Percentiles rank a stretch among this genome's conserved stretches.
These are phyloP conservation scores for Tagetes erecta DNA, from an alignment of 129 eudicot species.

Conservation along the genomic window DNA sequence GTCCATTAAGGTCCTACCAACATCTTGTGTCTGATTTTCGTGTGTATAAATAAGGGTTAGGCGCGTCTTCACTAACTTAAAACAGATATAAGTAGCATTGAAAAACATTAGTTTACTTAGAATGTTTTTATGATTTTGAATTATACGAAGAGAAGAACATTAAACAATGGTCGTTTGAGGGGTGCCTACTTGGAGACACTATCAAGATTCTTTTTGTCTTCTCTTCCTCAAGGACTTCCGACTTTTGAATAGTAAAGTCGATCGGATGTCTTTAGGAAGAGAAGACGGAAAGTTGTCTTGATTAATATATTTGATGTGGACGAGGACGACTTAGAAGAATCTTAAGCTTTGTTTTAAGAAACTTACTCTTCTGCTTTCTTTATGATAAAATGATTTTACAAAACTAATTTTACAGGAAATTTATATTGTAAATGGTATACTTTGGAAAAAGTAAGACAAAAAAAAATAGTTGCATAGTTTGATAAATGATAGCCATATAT, in stretches of 20 bases:
- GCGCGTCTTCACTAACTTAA: not conserved
- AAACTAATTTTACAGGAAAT: not conserved
- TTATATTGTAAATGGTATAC: too few species aligned
- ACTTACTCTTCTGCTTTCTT: not conserved
- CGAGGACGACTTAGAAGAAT: too few species aligned
- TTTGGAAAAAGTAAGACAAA: too few species aligned
- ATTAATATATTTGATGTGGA: not conserved
- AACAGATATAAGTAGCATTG: not conserved
- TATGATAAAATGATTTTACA: not conserved
- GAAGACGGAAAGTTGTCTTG: slow-evolving; percentile 39
- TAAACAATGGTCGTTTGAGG: slow-evolving; percentile 35
- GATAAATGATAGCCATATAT: not conserved
- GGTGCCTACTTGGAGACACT: not conserved
- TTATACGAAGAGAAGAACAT: not conserved
- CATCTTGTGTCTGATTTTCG: slow-evolving; percentile 21
- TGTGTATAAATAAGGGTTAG: slow-evolving; percentile 31
- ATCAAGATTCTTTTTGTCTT: slow-evolving; percentile 36
- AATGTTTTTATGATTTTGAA: not conserved
- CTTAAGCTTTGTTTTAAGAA: not conserved
- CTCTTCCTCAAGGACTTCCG: slow-evolving; percentile 46
- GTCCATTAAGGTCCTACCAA: slow-evolving; percentile 37
- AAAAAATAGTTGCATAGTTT: too few species aligned
- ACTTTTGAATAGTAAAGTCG: slow-evolving; percentile 16
- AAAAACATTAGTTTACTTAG: slow-evolving; percentile 1
- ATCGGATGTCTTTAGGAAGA: slow-evolving; percentile 33